A percentile compares a stretch with the other conserved stretches of the same genome.
Conservation (phyloP, 805 yeast genomes). For the Myxozyma sirexii region DNA sequence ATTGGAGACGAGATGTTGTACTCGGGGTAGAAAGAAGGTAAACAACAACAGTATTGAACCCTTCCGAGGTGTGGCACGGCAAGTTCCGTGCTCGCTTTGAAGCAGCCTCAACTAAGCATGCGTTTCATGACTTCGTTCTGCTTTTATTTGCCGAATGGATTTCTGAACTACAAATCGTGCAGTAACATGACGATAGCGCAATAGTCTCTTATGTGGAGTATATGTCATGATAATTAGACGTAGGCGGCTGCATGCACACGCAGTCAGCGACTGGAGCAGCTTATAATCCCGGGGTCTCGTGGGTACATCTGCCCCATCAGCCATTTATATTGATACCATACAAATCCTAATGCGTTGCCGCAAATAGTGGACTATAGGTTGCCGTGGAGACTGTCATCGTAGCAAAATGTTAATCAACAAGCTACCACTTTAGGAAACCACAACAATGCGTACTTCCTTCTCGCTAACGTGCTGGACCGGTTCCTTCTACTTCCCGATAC, state of each 20-base stretch:
- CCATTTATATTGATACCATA: neutral
- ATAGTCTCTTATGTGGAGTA: no score
- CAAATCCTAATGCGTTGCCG: neutral
- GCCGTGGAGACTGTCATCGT: neutral
- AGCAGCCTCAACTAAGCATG: neutral
- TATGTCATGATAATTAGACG: no score
- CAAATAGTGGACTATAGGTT: neutral
- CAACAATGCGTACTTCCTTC: neutral
- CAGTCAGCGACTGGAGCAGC: no score
- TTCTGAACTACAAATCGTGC: no score
- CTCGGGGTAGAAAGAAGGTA: neutral
- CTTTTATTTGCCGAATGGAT: neutral
- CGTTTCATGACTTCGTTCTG: neutral
- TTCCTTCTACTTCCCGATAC: neutral
- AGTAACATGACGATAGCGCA: no score
- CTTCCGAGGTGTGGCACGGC: neutral
- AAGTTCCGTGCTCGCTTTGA: neutral
- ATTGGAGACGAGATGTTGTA: neutral
- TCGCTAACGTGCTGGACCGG: no score
- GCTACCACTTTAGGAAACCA: neutral
- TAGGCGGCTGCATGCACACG: no score
- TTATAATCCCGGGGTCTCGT: neutral
- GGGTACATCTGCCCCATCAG: neutral
- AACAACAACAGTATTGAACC: neutral
- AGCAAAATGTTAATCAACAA: neutral